phyloP scores from a whole-genome alignment of 148 eudicot genomes.

The Beta vulgaris region DNA sequence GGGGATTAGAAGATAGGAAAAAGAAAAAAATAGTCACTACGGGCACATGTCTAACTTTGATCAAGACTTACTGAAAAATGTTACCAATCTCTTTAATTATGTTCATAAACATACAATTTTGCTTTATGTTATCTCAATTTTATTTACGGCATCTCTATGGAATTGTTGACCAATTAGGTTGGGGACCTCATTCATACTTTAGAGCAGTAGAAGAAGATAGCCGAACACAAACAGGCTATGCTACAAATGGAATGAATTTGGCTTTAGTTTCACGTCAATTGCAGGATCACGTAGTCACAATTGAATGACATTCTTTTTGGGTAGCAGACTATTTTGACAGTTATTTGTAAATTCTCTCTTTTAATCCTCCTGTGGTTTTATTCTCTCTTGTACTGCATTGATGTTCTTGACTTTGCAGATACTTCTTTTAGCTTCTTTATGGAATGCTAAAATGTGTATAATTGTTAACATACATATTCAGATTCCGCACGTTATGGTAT shows the following conservation, averaged over 20 bases:
- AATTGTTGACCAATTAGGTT: conserved; percentile 34
- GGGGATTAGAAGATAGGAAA: no score
- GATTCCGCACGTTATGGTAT: no score
- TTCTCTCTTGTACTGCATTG: background rate
- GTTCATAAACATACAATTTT: no score
- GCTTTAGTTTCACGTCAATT: conserved; percentile 2
- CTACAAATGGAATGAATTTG: background rate
- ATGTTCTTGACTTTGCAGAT: background rate
- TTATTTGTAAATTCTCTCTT: conserved; percentile 5
- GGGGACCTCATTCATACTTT: conserved; percentile 70
- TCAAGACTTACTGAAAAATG: no score
- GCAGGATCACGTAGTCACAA: conserved; percentile 13
- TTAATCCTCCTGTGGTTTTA: no score
- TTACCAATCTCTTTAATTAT: no score
- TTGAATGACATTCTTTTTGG: conserved; percentile 1
- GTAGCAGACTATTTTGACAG: background rate
- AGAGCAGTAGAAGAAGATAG: conserved; percentile 53
- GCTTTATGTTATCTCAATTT: background rate
- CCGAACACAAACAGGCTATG: background rate
- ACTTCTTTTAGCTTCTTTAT: background rate
- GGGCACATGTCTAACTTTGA: no score
- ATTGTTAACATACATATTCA: background rate
- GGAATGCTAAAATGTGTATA: background rate
- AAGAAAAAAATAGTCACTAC: no score
- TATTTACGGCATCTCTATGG: background rate